Conservation (phyloP, 176 grass and related monocot species). For the Triticum timopheevii region DNA sequence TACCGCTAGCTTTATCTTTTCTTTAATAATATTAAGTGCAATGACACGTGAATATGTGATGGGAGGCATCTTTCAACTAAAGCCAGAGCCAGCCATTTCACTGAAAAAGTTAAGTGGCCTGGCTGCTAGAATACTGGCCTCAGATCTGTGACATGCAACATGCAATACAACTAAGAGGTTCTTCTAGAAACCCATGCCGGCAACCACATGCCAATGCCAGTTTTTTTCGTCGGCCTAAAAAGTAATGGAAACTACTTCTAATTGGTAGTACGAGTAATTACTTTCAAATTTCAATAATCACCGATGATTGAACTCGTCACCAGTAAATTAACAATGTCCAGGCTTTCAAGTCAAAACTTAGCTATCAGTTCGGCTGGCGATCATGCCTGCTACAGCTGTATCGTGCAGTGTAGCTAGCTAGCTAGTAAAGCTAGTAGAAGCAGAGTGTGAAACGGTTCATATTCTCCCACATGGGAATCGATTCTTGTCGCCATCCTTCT, state of each 20-base stretch:
- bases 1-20: not conserved
- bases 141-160: not conserved
- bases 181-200: conserved; percentile 13
- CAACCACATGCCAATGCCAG: not conserved
- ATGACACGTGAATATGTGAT: not conserved
- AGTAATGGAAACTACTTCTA: not conserved
- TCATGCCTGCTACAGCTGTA: not conserved
- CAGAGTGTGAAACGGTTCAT: not conserved
- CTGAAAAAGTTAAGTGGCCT: not conserved
- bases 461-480: not conserved
- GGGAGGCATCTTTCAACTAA: not conserved
- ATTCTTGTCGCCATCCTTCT: not conserved
- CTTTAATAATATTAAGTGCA: not conserved
- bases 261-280: not conserved
- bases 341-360: not conserved
- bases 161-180: not conserved
- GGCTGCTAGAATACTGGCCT: not conserved
- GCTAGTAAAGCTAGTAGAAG: not conserved
- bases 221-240: not conserved
- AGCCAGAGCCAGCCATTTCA: not conserved
- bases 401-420: not conserved
- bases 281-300: not conserved
- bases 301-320: not conserved
- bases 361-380: not conserved
- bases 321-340: not conserved